A percentile compares a stretch with the other conserved stretches of the same genome.
These are phyloP conservation scores for Tardiomyces depauwii DNA, from an alignment of 1,139 yeast genomes.

Conservation along the genomic window DNA sequence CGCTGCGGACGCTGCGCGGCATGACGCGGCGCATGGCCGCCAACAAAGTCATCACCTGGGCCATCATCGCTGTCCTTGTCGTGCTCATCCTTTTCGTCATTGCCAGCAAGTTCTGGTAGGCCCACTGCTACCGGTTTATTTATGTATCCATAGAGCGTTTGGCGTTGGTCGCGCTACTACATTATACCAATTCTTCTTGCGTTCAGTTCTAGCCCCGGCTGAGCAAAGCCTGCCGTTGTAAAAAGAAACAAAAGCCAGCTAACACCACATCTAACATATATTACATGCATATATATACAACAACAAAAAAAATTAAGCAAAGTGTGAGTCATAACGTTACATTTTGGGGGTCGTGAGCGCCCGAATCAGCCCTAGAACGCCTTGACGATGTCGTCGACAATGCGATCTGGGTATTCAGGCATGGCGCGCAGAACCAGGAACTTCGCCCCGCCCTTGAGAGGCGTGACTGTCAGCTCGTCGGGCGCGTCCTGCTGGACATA, in stretches of 20 bases:
- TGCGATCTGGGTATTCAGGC: slow-evolving; percentile 8
- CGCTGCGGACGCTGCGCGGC: slow-evolving; percentile 72
- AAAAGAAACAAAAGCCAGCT: no score
- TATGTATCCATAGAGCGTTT: no score
- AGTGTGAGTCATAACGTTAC: no score
- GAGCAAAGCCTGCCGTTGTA: no score
- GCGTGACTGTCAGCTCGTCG: neutral
- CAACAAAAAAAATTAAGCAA: no score
- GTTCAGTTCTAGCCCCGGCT: no score
- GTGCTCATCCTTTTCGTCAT: slow-evolving; percentile 74
- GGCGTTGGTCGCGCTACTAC: no score
- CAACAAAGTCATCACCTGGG: slow-evolving; percentile 83
- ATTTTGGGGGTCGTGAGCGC: no score
- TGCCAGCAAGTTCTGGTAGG: slow-evolving; percentile 69
- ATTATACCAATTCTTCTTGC: no score
- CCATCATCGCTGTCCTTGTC: slow-evolving; percentile 85
- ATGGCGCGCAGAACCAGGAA: slow-evolving; percentile 2
- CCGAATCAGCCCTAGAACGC: neutral
- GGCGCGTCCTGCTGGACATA: slow-evolving; percentile 4
- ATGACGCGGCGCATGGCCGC: slow-evolving; percentile 96
- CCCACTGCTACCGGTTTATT: no score
- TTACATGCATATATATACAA: no score
- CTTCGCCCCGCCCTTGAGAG: slow-evolving; percentile 6
- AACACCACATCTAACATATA: no score
- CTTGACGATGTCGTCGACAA: slow-evolving; percentile 13